A percentile compares a stretch with the other conserved stretches of the same genome.
phyloP scores from a whole-genome alignment of 768 basidiomycete genomes.

The Leccinum olivaceopallidum region DNA sequence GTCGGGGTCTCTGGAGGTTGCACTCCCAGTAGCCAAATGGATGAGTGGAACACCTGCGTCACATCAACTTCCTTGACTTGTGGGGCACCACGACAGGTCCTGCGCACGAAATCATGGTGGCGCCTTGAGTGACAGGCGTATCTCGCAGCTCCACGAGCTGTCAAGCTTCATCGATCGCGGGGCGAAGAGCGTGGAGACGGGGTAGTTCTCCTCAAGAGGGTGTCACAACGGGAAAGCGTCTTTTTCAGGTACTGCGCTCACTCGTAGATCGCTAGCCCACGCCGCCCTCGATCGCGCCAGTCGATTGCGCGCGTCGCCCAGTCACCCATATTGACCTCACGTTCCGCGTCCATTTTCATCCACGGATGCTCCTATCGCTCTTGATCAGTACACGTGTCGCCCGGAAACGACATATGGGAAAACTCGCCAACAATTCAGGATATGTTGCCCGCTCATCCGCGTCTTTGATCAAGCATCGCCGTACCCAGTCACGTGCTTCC shows the following conservation, averaged over 20 bases:
- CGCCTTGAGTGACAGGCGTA: slow-evolving; percentile 1
- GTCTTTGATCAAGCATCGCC: slow-evolving; percentile 76
- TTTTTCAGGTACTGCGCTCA: slow-evolving; percentile 17
- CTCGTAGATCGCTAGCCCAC: slow-evolving; percentile 22
- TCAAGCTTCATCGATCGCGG: slow-evolving; percentile 23
- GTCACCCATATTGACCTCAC: slow-evolving; percentile 78
- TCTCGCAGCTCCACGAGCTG: slow-evolving; percentile 3
- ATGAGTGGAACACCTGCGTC: neutral
- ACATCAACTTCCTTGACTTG: neutral
- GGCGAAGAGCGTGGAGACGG: slow-evolving; percentile 25
- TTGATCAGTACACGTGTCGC: slow-evolving; percentile 1
- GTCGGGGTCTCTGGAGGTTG: neutral
- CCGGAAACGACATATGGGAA: neutral
- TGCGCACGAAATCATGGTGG: neutral
- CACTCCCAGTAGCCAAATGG: neutral
- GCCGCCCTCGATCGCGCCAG: slow-evolving; percentile 33
- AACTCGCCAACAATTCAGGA: slow-evolving; percentile 69
- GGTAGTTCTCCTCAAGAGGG: slow-evolving; percentile 17
- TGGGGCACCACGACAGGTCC: neutral
- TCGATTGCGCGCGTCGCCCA: slow-evolving; percentile 70
- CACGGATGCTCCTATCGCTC: slow-evolving; percentile 70
- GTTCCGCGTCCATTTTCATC: slow-evolving; percentile 56
- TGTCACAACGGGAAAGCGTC: slow-evolving; percentile 11
- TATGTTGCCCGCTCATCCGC: slow-evolving; percentile 82
- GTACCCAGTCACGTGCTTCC: slow-evolving; percentile 80